These are phyloP conservation scores for Endocalyx cinctus DNA, from an alignment of 2,329 filamentous ascomycete genomes.

Conservation along the genomic window DNA sequence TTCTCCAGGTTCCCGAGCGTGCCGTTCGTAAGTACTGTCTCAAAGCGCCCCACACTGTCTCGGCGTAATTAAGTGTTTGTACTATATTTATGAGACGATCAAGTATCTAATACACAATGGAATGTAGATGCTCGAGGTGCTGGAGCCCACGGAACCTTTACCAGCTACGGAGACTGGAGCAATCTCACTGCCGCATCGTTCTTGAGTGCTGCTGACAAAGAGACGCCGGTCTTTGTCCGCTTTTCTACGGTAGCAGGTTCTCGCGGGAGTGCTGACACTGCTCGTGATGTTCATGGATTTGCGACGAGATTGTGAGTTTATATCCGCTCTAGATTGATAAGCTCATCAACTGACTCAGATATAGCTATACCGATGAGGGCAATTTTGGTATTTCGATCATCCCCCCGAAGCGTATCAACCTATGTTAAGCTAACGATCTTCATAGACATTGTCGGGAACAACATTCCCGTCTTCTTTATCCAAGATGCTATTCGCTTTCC, in stretches of 20 bases:
- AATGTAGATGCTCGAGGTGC: constrained; percentile 56
- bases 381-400: constrained; percentile 53
- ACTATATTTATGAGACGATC: constrained; percentile 29
- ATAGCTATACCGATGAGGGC: constrained; percentile 57
- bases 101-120: constrained; percentile 49
- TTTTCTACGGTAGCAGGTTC: constrained; percentile 61
- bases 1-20: constrained; percentile 24
- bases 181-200: constrained; percentile 61
- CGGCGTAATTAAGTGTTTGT: constrained; percentile 3
- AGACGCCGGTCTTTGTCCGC: constrained; percentile 53
- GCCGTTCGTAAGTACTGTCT: constrained; percentile 15
- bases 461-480: constrained; percentile 41
- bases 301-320: constrained; percentile 47
- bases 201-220: constrained; percentile 44
- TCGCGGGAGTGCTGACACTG: constrained; percentile 55
- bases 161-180: constrained; percentile 54
- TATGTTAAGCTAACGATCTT: too few relatives aligned
- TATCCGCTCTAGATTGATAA: background rate
- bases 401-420: too few relatives aligned
- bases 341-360: constrained; percentile 8
- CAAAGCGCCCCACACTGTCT: too few relatives aligned
- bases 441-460: constrained; percentile 45
- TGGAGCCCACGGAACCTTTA: constrained; percentile 56
- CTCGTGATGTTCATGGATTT: constrained; percentile 61
- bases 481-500: constrained; percentile 45